Evolutionary conservation across 2,329 filamentous ascomycete genomes (phyloP).

Genomic region (Mycosphaerella arachidis): DNA sequence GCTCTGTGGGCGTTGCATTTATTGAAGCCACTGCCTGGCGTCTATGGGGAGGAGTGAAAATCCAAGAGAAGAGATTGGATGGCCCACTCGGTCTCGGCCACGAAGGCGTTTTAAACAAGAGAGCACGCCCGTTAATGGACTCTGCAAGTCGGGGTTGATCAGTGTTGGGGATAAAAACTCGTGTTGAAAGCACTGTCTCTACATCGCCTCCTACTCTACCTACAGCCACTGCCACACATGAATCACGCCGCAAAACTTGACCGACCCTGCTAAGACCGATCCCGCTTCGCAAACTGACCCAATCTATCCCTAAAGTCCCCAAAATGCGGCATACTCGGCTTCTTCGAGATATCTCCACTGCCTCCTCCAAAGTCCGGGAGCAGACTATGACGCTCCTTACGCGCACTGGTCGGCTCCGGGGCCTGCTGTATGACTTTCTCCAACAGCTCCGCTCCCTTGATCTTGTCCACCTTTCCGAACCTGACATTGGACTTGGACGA

Average conservation of each 20-base stretch:
- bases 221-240: not conserved
- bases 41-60: no score
- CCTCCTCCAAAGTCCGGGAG: conserved; percentile 14
- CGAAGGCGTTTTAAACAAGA: no score
- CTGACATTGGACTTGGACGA: conserved; percentile 85
- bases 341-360: conserved; percentile 18
- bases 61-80: no score
- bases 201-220: not conserved
- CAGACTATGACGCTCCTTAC: conserved; percentile 17
- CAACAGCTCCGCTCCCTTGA: conserved; percentile 82
- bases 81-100: no score
- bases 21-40: no score
- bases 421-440: conserved; percentile 62
- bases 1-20: no score
- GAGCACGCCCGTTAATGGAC: no score
- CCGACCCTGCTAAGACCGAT: conserved; percentile 13
- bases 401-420: conserved; percentile 4
- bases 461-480: conserved; percentile 85
- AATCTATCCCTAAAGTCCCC: conserved; percentile 22
- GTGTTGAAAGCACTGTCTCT: not conserved
- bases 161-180: no score
- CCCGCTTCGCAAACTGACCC: conserved; percentile 22
- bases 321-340: conserved; percentile 24
- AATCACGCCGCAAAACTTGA: not conserved
- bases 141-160: no score